phyloP scores from a whole-genome alignment of 2,329 filamentous ascomycete genomes.

The Sporothrix humicola region DNA sequence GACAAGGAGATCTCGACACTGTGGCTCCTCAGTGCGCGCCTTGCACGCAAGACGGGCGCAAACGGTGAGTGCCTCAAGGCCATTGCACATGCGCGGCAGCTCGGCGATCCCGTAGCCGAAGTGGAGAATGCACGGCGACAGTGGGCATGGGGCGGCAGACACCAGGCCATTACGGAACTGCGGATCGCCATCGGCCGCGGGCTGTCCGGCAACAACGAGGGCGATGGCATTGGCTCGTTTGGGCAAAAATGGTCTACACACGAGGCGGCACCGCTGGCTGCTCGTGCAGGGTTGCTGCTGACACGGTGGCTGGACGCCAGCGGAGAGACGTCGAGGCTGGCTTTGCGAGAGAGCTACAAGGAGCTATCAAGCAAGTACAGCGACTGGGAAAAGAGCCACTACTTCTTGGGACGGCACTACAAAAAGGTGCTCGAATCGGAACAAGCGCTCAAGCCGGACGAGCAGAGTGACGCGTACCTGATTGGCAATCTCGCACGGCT shows the following conservation, averaged over 20 bases:
- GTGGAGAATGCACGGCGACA: slow-evolving; percentile 93
- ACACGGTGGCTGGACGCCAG: slow-evolving; percentile 96
- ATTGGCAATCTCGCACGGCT: slow-evolving; percentile 85
- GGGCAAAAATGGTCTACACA: slow-evolving; percentile 24
- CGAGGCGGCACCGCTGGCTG: slow-evolving; percentile 55
- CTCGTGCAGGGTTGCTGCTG: slow-evolving; percentile 81
- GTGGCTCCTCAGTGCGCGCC: slow-evolving; percentile 83
- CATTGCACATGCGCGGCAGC: slow-evolving; percentile 82
- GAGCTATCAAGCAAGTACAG: slow-evolving; percentile 72
- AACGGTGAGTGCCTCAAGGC: slow-evolving; percentile 91
- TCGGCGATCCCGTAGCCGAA: slow-evolving; percentile 84
- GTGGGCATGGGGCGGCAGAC: slow-evolving; percentile 91
- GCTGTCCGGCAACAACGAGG: slow-evolving; percentile 10
- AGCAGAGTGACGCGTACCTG: slow-evolving; percentile 77
- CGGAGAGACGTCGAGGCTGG: slow-evolving; percentile 86
- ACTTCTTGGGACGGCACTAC: slow-evolving; percentile 95
- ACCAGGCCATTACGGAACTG: slow-evolving; percentile 91
- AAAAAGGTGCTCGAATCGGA: slow-evolving; percentile 94
- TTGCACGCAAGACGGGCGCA: slow-evolving; percentile 84
- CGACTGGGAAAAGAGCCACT: slow-evolving; percentile 95
- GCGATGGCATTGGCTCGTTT: not conserved
- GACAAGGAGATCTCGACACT: slow-evolving; percentile 77
- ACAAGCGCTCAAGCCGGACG: slow-evolving; percentile 73
- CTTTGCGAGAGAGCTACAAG: slow-evolving; percentile 81
- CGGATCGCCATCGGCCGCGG: slow-evolving; percentile 72